phyloP scores from a whole-genome alignment of 164 flowering plant genomes.

The Chimonanthus praecox region DNA sequence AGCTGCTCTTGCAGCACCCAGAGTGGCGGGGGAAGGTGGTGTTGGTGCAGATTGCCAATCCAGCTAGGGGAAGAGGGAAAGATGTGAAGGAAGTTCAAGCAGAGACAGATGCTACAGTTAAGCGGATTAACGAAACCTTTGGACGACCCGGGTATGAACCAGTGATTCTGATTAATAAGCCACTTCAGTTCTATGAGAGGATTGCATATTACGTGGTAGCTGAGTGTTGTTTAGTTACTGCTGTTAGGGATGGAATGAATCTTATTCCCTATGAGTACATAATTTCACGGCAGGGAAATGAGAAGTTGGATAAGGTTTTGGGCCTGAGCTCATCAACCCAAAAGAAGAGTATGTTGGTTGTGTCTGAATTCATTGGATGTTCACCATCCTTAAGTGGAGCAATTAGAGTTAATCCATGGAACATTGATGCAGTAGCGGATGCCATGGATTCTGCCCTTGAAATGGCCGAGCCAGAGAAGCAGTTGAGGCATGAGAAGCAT shows the following conservation, averaged over 20 bases:
- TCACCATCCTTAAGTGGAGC: slow-evolving; percentile 84
- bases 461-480: slow-evolving; percentile 58
- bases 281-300: slow-evolving; percentile 61
- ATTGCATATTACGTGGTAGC: slow-evolving; percentile 67
- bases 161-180: slow-evolving; percentile 43
- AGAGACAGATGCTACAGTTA: slow-evolving; percentile 45
- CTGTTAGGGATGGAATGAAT: slow-evolving; percentile 83
- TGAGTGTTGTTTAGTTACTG: slow-evolving; percentile 35
- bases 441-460: slow-evolving; percentile 62
- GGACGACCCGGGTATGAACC: slow-evolving; percentile 56
- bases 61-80: slow-evolving; percentile 65
- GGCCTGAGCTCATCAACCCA: slow-evolving; percentile 29
- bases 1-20: slow-evolving; percentile 57
- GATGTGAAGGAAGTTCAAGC: slow-evolving; percentile 67
- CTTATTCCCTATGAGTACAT: slow-evolving; percentile 70
- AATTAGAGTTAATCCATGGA: slow-evolving; percentile 76
- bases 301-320: slow-evolving; percentile 43
- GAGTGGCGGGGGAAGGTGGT: slow-evolving; percentile 66
- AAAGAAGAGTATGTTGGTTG: slow-evolving; percentile 70
- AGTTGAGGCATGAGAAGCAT: slow-evolving; percentile 69
- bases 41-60: slow-evolving; percentile 72
- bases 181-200: slow-evolving; percentile 50
- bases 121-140: slow-evolving; percentile 49
- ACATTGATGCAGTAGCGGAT: slow-evolving; percentile 66
- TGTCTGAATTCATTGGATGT: slow-evolving; percentile 76